Evolutionary conservation across 345 rosid genomes (phyloP).

Genomic region (Orychophragmus violaceus): DNA sequence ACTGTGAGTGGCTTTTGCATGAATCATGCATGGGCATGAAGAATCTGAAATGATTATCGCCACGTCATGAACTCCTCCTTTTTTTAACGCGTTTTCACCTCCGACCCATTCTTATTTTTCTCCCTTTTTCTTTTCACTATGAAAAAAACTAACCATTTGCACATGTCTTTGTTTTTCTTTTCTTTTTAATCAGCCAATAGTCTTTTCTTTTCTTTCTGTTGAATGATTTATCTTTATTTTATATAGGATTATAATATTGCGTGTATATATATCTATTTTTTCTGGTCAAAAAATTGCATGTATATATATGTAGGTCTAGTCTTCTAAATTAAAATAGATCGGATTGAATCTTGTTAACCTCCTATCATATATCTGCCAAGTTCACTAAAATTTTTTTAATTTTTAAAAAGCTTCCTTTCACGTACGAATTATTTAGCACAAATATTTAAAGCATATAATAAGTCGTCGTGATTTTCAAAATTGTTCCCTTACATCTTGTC

Average conservation of each 20-base stretch:
- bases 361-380: not conserved
- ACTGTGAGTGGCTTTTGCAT: conserved; percentile 13
- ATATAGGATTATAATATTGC: not conserved
- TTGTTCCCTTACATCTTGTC: conserved; percentile 13
- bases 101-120: not conserved
- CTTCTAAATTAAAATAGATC: not conserved
- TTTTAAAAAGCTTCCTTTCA: not conserved
- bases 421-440: not conserved
- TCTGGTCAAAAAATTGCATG: too few species aligned
- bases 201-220: not conserved
- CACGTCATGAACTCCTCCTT: conserved; percentile 4
- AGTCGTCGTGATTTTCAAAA: conserved; percentile 3
- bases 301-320: not conserved
- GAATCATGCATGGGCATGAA: conserved; percentile 19
- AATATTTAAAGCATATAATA: not conserved
- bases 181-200: not conserved
- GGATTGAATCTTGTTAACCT: not conserved
- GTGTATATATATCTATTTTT: too few species aligned
- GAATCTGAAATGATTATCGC: conserved; percentile 10
- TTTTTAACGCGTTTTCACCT: conserved; percentile 27
- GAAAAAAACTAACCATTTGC: not conserved
- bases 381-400: not conserved
- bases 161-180: conserved; percentile 1
- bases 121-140: not conserved
- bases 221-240: not conserved